phyloP scores from a whole-genome alignment of 2,329 filamentous ascomycete genomes.

The Scedosporium apiospermum region DNA sequence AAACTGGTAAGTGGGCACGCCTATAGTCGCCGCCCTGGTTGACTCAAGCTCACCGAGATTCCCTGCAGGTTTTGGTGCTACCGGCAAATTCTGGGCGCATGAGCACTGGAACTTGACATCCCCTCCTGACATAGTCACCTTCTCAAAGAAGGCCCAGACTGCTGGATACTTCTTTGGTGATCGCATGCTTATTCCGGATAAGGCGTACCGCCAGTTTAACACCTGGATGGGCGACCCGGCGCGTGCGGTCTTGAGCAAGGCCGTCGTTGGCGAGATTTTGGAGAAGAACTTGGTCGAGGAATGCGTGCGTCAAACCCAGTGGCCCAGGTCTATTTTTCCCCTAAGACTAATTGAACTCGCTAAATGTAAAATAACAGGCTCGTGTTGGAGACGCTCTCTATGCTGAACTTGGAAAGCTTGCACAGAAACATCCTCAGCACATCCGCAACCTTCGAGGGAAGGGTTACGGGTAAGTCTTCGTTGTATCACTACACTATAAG shows the following conservation, averaged over 20 bases:
- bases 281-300: constrained; percentile 66
- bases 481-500: background rate
- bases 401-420: constrained; percentile 51
- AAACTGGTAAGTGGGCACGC: constrained; percentile 46
- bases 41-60: background rate
- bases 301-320: background rate
- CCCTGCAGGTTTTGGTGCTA: constrained; percentile 63
- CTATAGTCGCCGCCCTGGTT: background rate
- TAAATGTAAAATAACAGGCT: constrained; percentile 21
- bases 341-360: background rate
- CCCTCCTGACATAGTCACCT: constrained; percentile 89
- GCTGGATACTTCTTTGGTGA: constrained; percentile 89
- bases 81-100: constrained; percentile 93
- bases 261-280: constrained; percentile 75
- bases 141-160: constrained; percentile 91
- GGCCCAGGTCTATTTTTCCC: background rate
- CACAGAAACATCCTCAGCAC: constrained; percentile 56
- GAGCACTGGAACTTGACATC: constrained; percentile 79
- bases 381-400: constrained; percentile 61
- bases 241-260: constrained; percentile 74
- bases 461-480: constrained; percentile 25
- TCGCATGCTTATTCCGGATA: constrained; percentile 72
- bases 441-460: constrained; percentile 69
- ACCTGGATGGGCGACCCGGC: constrained; percentile 95
- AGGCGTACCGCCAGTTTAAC: constrained; percentile 94